Evolutionary conservation across 176 grass and related monocot genomes (phyloP).

Genomic region (Pontederia paniculata): DNA sequence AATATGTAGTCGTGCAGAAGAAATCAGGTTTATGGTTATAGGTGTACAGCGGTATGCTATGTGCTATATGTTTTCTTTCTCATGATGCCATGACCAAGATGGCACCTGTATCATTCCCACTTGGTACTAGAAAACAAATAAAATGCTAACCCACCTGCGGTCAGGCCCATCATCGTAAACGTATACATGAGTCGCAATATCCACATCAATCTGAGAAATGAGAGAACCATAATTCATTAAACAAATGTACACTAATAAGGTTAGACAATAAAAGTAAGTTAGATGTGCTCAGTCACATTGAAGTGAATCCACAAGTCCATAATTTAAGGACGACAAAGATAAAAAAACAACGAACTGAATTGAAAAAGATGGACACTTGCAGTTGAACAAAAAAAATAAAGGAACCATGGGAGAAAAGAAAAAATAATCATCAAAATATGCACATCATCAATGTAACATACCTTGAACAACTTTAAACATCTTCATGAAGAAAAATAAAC

Average conservation of each 20-base stretch:
- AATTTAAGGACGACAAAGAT: background rate
- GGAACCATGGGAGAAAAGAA: background rate
- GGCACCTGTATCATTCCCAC: too few relatives aligned
- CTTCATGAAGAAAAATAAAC: background rate
- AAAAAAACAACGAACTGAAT: background rate
- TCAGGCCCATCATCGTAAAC: constrained; percentile 80
- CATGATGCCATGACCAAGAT: too few relatives aligned
- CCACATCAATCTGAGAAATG: constrained; percentile 70
- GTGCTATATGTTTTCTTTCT: too few relatives aligned
- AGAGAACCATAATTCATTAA: background rate
- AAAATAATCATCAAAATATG: too few relatives aligned
- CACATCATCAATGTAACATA: too few relatives aligned
- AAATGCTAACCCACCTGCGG: constrained; percentile 42
- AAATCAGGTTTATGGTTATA: too few relatives aligned
- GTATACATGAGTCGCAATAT: constrained; percentile 92
- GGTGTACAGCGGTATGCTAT: too few relatives aligned
- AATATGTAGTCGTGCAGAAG: too few relatives aligned
- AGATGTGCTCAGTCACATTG: background rate
- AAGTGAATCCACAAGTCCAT: background rate
- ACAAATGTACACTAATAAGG: background rate
- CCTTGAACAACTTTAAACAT: too few relatives aligned
- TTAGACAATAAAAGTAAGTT: background rate
- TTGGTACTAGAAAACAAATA: too few relatives aligned
- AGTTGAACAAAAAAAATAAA: background rate
- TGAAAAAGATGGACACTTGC: background rate